Evolutionary conservation across 2,329 filamentous ascomycete species (phyloP), one percentile per base, ranked within the genome.

Genomic region (Dendryphion nanum): DNA sequence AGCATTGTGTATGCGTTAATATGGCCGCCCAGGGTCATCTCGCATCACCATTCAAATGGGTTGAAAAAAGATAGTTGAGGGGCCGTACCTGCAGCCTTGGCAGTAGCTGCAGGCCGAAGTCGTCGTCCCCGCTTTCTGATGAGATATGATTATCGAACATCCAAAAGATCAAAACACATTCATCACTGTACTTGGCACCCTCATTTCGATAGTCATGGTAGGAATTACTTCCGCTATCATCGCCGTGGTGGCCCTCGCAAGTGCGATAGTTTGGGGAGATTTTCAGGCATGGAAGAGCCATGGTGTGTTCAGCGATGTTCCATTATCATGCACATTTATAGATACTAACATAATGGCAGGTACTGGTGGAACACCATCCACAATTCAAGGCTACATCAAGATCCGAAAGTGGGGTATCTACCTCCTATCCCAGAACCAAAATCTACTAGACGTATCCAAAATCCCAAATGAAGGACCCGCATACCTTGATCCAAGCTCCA

Each of bases 301-400:
- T 15, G 37, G 37, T 40, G 6, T 6, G 32, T 40, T 38, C 5
- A n/a, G n/a, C n/a, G n/a, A n/a, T n/a, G n/a, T n/a, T n/a, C n/a
- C n/a, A n/a, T n/a, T n/a, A n/a, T n/a, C n/a, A n/a, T n/a, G n/a
- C n/a, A n/a, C n/a, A n/a, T 26, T 2, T n/a, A n/a, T 26, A 26
- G 10, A 8, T 26, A 26, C 10, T 26, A 26, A 26, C n/a, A 26
- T 10, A 26, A 10, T 3, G 3, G 16, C 10, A 62, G 58, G 58
- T 35, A 62, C 58, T 2, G 58, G 58, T 20, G 57, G 58, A 8
- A 62, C 58, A 17, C 56, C 58, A 12, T 51, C 58, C 30, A 62
- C 58, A 2, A 18, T 59, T 6, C 34, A 51, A 45, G 56, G 57
- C 24, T 62, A 62, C 30, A 29, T 53, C 24, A 59, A 57, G 33